These are phyloP conservation scores for Globisporangium rhizosaccharum DNA, from an alignment of 352 stramenopile genomes.

Conservation along the genomic window DNA sequence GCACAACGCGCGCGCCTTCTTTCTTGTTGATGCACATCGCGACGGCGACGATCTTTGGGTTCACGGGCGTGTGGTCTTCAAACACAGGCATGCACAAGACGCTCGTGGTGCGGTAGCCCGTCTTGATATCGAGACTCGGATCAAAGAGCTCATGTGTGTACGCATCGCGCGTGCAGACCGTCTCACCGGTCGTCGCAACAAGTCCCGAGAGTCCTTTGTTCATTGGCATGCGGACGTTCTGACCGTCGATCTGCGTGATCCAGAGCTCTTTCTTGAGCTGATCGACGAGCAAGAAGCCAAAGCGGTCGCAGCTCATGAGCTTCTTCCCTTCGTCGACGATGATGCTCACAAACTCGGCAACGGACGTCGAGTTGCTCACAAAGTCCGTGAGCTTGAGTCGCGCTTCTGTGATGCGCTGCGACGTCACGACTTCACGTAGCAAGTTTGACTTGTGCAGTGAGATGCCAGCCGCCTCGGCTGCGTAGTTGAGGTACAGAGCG, in stretches of 20 bases:
- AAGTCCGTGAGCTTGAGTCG: constrained; percentile 57
- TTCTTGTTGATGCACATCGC: constrained; percentile 91
- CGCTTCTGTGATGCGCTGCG: constrained; percentile 63
- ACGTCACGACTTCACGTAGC: constrained; percentile 57
- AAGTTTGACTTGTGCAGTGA: constrained; percentile 65
- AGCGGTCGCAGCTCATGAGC: constrained; percentile 71
- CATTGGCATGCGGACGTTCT: constrained; percentile 56
- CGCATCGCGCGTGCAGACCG: constrained; percentile 53
- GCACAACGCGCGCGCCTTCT: constrained; percentile 56
- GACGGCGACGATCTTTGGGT: constrained; percentile 53
- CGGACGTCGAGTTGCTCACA: constrained; percentile 46
- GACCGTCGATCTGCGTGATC: constrained; percentile 51
- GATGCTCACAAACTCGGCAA: constrained; percentile 58
- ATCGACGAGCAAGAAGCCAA: constrained; percentile 62
- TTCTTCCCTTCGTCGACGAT: constrained; percentile 70
- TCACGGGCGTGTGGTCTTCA: constrained; percentile 45
- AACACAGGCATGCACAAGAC: constrained; percentile 72
- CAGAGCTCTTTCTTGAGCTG: constrained; percentile 77
- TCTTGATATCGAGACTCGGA: constrained; percentile 60
- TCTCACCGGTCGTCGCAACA: constrained; percentile 52
- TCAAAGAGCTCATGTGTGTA: constrained; percentile 73
- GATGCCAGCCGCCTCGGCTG: constrained; percentile 56
- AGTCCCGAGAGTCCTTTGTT: constrained; percentile 64
- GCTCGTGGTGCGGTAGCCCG: constrained; percentile 69
- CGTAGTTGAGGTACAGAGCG: constrained; percentile 68